Evolutionary conservation across 768 basidiomycete genomes (phyloP), one percentile per base, ranked within the genome.

Genomic region (Termitomyces sp.): DNA sequence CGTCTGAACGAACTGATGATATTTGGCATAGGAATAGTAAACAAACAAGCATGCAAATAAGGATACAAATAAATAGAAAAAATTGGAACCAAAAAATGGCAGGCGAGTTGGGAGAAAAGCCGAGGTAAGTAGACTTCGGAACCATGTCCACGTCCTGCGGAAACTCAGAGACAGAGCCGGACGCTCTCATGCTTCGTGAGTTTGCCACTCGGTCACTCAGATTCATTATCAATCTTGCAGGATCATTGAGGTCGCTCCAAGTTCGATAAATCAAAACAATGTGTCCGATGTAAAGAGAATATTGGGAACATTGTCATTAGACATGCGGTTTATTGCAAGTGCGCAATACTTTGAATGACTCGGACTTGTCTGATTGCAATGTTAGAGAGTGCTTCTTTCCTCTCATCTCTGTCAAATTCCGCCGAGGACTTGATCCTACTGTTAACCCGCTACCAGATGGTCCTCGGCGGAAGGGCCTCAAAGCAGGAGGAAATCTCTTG

Each of bases 271-370:
- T 77, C 83, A 2, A 85, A 75, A 56, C 64, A 68, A 12, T 93
- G 90, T 60, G 76, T 89, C n/a, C 87, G 85, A 62, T 93, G 91
- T 69, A 91, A 89, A 66, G 71, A 68, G 29, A 78, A 77, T 23
- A 59, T 52, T 7, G 91, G 88, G 22, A 88, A 84, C 50, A 72
- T 91, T 27, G 84, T 91, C 45, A 82, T 91, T 52, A 78, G 89
- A 39, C 88, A 92, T 66, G 83, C 87, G 13, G 86, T 89, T 18
- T 93, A 92, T 64, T 93, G 91, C 88, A 89, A 84, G 90, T 90
- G 63, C 62, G 77, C 59, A 55, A 36, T 22, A 33, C 2, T 11
- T 52, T 58, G 27, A 33, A 45, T 31, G 41, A 45, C 18, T n/a
- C 54, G 36, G 29, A 47, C 20, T 25, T 40, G 51, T 25, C 38